Evolutionary conservation across 2,329 filamentous ascomycete species (phyloP).

Genomic region (Chalaropsis thielavioides): DNA sequence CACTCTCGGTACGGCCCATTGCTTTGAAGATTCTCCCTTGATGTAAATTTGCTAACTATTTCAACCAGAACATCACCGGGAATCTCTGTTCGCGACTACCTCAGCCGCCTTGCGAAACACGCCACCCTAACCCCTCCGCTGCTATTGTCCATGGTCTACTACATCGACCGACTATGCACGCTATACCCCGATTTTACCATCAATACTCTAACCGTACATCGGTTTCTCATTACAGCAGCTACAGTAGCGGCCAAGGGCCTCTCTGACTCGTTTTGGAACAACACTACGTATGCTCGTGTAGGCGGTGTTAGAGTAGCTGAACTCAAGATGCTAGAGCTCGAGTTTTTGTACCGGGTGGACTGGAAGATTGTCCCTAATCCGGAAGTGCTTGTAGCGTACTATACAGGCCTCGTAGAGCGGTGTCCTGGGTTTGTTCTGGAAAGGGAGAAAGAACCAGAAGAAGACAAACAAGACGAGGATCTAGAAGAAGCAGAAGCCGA

Average conservation of each 20-base stretch:
- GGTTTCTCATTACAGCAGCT: constrained; percentile 88
- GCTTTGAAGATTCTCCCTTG: not conserved
- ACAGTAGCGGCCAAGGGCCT: constrained; percentile 93
- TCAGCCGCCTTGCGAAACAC: constrained; percentile 82
- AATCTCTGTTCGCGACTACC: constrained; percentile 87
- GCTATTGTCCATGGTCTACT: constrained; percentile 96
- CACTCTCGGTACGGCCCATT: constrained; percentile 58
- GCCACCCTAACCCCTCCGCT: constrained; percentile 86
- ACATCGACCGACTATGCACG: constrained; percentile 87
- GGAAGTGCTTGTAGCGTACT: constrained; percentile 86
- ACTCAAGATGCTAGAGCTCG: constrained; percentile 78
- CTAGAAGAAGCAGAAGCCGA: constrained; percentile 20
- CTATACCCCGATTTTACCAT: constrained; percentile 92
- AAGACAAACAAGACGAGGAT: constrained; percentile 24
- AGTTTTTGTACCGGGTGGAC: constrained; percentile 82
- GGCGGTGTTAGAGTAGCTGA: constrained; percentile 85
- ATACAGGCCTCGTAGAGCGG: constrained; percentile 65
- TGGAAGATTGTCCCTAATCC: constrained; percentile 96
- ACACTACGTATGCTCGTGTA: constrained; percentile 86
- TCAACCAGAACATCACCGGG: constrained; percentile 51
- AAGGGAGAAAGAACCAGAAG: constrained; percentile 25
- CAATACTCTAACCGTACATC: constrained; percentile 89
- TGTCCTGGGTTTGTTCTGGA: constrained; percentile 40
- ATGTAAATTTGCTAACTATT: not conserved
- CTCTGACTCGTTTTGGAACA: constrained; percentile 96